Conservation (phyloP, 768 basidiomycete genomes). For the Phaeolepiota aurea region DNA sequence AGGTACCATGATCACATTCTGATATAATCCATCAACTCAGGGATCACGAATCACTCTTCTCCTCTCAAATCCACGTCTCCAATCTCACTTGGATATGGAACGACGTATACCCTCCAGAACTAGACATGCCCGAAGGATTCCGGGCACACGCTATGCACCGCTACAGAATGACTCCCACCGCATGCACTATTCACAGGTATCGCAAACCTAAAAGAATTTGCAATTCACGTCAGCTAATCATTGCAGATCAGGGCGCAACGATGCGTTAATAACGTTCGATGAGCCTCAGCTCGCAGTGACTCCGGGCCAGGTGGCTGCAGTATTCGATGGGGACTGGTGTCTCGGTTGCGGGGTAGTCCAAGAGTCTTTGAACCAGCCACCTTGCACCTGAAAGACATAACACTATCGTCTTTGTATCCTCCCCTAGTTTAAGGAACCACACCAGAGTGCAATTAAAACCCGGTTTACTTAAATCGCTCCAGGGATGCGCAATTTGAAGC, state of each 20-base stretch:
- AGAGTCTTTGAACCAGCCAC: too few relatives aligned
- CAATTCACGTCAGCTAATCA: not conserved
- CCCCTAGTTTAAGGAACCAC: too few relatives aligned
- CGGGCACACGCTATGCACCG: slow-evolving; percentile 51
- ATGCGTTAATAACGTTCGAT: slow-evolving; percentile 41
- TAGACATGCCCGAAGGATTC: slow-evolving; percentile 36
- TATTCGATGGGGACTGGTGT: slow-evolving; percentile 74
- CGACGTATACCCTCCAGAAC: slow-evolving; percentile 38
- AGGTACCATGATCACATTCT: not conserved
- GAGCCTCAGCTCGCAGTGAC: slow-evolving; percentile 61
- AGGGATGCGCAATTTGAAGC: too few relatives aligned
- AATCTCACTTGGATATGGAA: slow-evolving; percentile 78
- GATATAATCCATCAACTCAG: slow-evolving; percentile 21
- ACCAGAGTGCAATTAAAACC: too few relatives aligned
- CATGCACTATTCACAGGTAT: slow-evolving; percentile 45
- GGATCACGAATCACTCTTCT: slow-evolving; percentile 51
- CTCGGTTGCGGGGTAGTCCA: slow-evolving; percentile 74
- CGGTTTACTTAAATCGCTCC: too few relatives aligned
- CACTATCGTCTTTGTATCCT: too few relatives aligned
- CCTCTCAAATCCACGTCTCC: slow-evolving; percentile 24
- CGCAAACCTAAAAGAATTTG: too few relatives aligned
- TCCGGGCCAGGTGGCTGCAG: slow-evolving; percentile 70
- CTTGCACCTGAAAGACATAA: too few relatives aligned
- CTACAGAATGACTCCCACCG: slow-evolving; percentile 54
- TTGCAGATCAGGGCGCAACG: slow-evolving; percentile 11